Base-by-base conservation (phyloP, 208 protist species). In the Phytomonas sp. region DNA sequence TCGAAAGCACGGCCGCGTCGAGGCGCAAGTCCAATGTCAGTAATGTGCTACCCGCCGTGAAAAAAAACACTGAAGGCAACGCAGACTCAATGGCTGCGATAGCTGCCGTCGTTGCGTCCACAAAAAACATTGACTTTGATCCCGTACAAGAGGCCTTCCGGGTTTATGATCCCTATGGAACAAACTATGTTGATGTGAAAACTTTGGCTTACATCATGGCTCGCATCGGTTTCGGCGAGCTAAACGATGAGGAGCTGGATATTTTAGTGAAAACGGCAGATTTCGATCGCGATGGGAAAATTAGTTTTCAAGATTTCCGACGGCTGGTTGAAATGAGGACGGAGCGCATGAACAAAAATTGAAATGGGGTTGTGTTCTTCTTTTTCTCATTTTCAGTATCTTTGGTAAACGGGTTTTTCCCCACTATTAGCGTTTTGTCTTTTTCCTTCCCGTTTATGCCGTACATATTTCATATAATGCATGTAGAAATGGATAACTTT, bases 191-290 rank as follows among this genome's bases (percentile, higher is more conserved):
- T 32, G 91, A 97, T 64, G 77, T 84, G 37, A 74, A 93, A 17
- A 78, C 93, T 67, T 71, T 98, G 40, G 67, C 77, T 3, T 68
- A 72, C 17, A 92, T 97, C 63, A 96, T 98, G 92, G 78, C 81
- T 0, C 83, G 90, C 13, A 86, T 95, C 46, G 93, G 91, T 34
- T 94, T 89, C 32, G 92, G 89, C 0, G 86, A 95, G 37, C 80
- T 97, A 37, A 89, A 75, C 23, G 65, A 79, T 11, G 89, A 97
- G 68, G 93, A 98, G 66, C 60, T 97, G 68, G 71, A 80, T 43
- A 72, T 97, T 43, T 76, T 98, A 51, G 84, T 97, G 28, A 76
- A 85, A 29, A 95, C 93, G n/a, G 94, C 96, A 4, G 96, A 98
- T 72, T 92, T 95, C 46, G 94, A 97, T 72, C 81, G 82, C 20